Percentiles rank a stretch among this genome's conserved stretches.
Evolutionary conservation across 2,329 filamentous ascomycete species (phyloP).

Genomic region (Metarhizium anisopliae): DNA sequence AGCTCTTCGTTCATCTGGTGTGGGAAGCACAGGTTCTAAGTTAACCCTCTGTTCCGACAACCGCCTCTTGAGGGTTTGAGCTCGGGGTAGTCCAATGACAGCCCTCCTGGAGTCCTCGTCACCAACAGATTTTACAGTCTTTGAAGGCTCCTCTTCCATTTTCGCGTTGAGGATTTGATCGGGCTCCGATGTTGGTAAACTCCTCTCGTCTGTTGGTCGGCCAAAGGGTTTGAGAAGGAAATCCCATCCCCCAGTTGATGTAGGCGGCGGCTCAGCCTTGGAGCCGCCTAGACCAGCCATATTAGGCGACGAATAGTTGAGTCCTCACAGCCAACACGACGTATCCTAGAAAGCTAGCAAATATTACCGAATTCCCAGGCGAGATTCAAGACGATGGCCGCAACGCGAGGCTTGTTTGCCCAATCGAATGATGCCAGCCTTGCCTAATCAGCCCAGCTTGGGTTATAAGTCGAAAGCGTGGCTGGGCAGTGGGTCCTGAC

Average conservation of each 20-base stretch:
- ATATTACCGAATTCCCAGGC: not conserved
- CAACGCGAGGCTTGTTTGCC: not conserved
- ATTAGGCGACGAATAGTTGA: constrained; percentile 8
- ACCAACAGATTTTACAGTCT: not conserved
- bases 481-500: constrained; percentile 4
- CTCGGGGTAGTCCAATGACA: constrained; percentile 68
- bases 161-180: constrained; percentile 6
- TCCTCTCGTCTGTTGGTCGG: constrained; percentile 10
- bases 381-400: not conserved
- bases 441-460: not conserved
- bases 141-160: constrained; percentile 10
- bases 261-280: constrained; percentile 17
- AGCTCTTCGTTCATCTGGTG: constrained; percentile 60
- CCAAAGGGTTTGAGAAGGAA: constrained; percentile 21
- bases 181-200: constrained; percentile 8
- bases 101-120: constrained; percentile 42
- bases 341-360: not conserved
- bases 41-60: constrained; percentile 71
- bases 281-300: constrained; percentile 23
- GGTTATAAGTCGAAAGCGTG: constrained; percentile 3
- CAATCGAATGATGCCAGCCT: not conserved
- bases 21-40: constrained; percentile 56
- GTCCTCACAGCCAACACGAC: not conserved
- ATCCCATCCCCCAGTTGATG: constrained; percentile 15
- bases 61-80: constrained; percentile 73